A percentile compares a stretch with the other conserved stretches of the same genome.
These are phyloP conservation scores for Crotalaria pallida DNA, from an alignment of 306 rosid genomes.

Conservation along the genomic window DNA sequence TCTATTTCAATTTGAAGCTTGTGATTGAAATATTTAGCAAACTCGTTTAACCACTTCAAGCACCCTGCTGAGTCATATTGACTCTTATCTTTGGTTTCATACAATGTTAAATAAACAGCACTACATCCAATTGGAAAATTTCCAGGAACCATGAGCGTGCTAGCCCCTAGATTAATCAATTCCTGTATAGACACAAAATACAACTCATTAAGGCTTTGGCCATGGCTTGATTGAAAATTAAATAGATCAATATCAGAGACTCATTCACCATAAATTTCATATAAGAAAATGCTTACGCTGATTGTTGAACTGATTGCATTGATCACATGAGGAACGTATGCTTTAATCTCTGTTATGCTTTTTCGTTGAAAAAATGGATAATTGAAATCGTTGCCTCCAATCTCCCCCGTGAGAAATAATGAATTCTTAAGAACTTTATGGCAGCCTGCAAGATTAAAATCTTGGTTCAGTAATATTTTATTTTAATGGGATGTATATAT, in stretches of 20 bases:
- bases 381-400: constrained; percentile 63
- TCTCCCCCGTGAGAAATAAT: constrained; percentile 38
- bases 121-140: constrained; percentile 27
- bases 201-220: not conserved
- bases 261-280: not conserved
- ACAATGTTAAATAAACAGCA: not conserved
- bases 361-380: not conserved
- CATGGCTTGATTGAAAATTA: not conserved
- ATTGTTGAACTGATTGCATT: constrained; percentile 29
- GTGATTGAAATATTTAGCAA: constrained; percentile 23
- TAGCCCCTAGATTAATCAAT: constrained; percentile 25
- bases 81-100: not conserved
- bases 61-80: constrained; percentile 27
- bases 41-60: constrained; percentile 22
- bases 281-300: constrained; percentile 18
- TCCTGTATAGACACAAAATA: not conserved
- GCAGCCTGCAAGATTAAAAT: constrained; percentile 31
- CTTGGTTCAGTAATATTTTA: too few species aligned
- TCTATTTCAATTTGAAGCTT: constrained; percentile 3
- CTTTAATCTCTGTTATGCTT: constrained; percentile 18
- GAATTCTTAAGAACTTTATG: constrained; percentile 29
- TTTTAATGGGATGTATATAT: too few species aligned
- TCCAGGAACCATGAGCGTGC: constrained; percentile 28
- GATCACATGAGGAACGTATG: constrained; percentile 35
- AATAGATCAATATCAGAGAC: not conserved